Base-by-base conservation (phyloP, 148 eudicot genomes). In the Talinum fruticosum region DNA sequence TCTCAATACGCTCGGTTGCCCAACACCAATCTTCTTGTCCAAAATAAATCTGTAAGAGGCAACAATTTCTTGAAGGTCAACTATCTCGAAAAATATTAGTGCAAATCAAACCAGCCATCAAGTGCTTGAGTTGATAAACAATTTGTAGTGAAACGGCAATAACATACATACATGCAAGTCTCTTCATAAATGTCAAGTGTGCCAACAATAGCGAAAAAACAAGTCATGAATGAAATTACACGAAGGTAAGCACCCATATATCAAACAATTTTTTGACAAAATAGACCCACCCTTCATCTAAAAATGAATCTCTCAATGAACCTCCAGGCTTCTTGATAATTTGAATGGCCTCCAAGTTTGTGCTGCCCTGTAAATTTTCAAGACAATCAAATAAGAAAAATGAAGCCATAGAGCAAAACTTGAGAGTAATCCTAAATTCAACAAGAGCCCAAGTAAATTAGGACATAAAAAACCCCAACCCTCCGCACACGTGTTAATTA, bases 291-390 rank as follows among this genome's bases (percentile, higher is more conserved):
- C 99, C 99, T 79, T 96, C 99, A 82, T 96, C 98, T 61, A 96
- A 62, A 74, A 96, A 96, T 49, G 97, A 96, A 88, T 93, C 99
- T 59, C 79, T 93, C 74, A 96, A 76, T 8, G 99, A 93, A 24
- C 99, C 99, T 78, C 99, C 99, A 75, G 99, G 89, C 86, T 93
- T 96, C 91, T 96, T 96, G 59, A 96, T 96, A 73, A 96, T 96
- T 79, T 96, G 99, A 73, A 96, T 96, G 75, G 99, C 77, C 86
- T 93, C 99, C 83, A 96, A 80, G 82, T 96, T 96, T 64, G 99
- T 96, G 81, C 99, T 96, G 2, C 99, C 99, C 98, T 96, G 92
- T 79, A 81, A 89, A 81, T 78, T 69, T 28, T 69, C 53, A 76
- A 73, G 49, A 71, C 49, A 59, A 71, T 12, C 49, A 57, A 49